Evolutionary conservation across 2,329 filamentous ascomycete genomes (phyloP), one percentile per base, ranked within the genome.

Genomic region (Chaetomiaceae sp.): DNA sequence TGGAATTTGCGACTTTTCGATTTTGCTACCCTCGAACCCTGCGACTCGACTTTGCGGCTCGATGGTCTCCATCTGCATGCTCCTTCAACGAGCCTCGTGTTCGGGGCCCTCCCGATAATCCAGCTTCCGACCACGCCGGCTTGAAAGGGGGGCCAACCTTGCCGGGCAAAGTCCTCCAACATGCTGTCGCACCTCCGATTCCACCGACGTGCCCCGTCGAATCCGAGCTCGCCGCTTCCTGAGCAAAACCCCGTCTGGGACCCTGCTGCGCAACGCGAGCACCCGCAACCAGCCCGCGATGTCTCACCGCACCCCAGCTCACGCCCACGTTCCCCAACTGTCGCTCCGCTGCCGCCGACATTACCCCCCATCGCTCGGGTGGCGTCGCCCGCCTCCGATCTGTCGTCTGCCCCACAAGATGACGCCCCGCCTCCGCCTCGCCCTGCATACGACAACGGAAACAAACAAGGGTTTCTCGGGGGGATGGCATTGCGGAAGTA

Each of bases 171-270:
- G 6, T 27, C 30, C 23, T 8, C 8, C 16, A 49, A 44, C 9
- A 61, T 61, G 59, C 44, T 61, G 55, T 58, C 58, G 39, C 60
- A 62, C 65, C 70, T 81, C 42, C 77, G 78, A 61, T 81, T 82
- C 66, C 78, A 81, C 60, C 75, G 78, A 60, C 75, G 78, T 61
- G 77, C 71, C 42, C 72, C 73, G 58, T 81, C 78, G 49, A 78
- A 74, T 67, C 78, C 78, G 54, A 70, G 73, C 20, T 80, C 78
- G 30, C 77, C 79, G 5, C 63, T 71, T 21, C 70, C 73, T 47
- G 77, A 81, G 50, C 73, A 72, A 50, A 47, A 56, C 43, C 62
- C 62, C 37, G 62, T 70, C 34, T 74, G 72, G 65, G 69, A 72
- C 37, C 47, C 67, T 20, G 55, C 67, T 8, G 58, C 68, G 56